Percentiles rank a stretch among this genome's conserved stretches.
phyloP scores from a whole-genome alignment of 140 eudicot species.

The Bidens hawaiensis region DNA sequence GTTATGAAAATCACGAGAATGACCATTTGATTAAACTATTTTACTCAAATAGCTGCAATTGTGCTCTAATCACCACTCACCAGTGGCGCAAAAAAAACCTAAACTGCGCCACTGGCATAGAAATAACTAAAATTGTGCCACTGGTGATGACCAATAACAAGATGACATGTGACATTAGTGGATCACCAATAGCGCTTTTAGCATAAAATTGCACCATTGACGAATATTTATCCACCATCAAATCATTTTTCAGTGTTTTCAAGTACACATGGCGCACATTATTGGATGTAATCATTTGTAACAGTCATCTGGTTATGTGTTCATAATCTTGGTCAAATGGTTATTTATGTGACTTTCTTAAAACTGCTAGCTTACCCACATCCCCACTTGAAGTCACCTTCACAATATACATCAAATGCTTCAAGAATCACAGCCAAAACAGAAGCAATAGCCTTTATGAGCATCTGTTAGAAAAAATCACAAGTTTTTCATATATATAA shows the following conservation, averaged over 20 bases:
- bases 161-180: neutral
- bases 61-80: too few species aligned
- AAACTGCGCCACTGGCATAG: neutral
- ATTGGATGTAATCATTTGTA: neutral
- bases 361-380: constrained; percentile 68
- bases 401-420: constrained; percentile 80
- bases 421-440: constrained; percentile 81
- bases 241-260: neutral
- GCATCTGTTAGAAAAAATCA: constrained; percentile 46
- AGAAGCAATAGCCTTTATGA: constrained; percentile 75
- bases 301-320: neutral
- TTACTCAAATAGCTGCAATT: neutral
- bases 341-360: neutral
- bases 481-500: neutral
- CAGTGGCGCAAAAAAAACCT: too few species aligned
- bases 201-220: neutral
- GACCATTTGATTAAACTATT: neutral
- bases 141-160: neutral
- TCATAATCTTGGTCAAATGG: neutral
- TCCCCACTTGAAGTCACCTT: constrained; percentile 85
- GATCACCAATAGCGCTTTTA: neutral
- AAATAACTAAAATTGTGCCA: neutral
- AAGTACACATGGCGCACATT: neutral
- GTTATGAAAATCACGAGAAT: neutral
- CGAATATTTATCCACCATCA: neutral